Evolutionary conservation across 2,329 filamentous ascomycete genomes (phyloP).

Genomic region (Lasiodiplodia citricola): DNA sequence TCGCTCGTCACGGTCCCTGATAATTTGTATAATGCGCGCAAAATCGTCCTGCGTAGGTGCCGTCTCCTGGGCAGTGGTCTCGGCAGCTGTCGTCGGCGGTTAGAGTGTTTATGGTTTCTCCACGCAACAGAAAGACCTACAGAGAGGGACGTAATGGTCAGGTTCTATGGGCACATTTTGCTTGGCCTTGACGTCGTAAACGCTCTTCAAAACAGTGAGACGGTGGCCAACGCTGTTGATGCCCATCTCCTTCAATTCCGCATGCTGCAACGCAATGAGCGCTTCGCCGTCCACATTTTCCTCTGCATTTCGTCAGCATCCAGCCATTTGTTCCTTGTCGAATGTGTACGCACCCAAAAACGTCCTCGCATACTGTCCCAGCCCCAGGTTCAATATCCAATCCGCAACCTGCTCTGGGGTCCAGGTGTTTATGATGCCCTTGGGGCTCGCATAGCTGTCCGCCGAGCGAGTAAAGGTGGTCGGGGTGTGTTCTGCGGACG

Average conservation of each 20-base stretch:
- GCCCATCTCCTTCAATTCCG: constrained; percentile 94
- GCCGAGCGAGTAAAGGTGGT: constrained; percentile 75
- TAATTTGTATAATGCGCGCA: constrained; percentile 84
- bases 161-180: constrained; percentile 90
- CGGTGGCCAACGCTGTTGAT: constrained; percentile 92
- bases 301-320: constrained; percentile 60
- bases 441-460: constrained; percentile 70
- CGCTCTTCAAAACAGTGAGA: constrained; percentile 90
- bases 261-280: constrained; percentile 84
- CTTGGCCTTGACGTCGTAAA: constrained; percentile 94
- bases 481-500: constrained; percentile 75
- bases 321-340: not conserved
- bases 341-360: constrained; percentile 74
- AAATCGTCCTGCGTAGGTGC: constrained; percentile 93
- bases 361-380: constrained; percentile 80
- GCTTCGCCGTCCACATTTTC: constrained; percentile 95
- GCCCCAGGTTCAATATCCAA: constrained; percentile 78
- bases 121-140: constrained; percentile 56
- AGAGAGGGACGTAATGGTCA: constrained; percentile 91
- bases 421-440: constrained; percentile 80
- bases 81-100: constrained; percentile 68
- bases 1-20: constrained; percentile 87
- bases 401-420: constrained; percentile 87
- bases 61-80: constrained; percentile 83
- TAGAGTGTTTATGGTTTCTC: not conserved